Evolutionary conservation across 2,329 filamentous ascomycete species (phyloP).

Genomic region (Aureobasidium sp.): DNA sequence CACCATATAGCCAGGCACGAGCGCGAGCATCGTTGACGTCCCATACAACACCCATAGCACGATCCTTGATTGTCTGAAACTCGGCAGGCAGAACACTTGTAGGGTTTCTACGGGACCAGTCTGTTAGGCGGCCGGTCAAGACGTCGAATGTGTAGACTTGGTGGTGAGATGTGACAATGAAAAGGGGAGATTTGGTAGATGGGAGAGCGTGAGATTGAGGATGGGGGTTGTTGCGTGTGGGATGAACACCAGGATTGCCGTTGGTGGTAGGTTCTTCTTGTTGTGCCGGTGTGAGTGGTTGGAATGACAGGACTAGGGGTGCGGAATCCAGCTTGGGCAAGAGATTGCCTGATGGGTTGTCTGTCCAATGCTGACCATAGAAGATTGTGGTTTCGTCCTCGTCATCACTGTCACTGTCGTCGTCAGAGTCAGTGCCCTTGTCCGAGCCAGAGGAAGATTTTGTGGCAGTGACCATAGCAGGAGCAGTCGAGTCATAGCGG

Average conservation of each 20-base stretch:
- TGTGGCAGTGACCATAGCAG: constrained; percentile 32
- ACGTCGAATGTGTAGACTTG: constrained; percentile 75
- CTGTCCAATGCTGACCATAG: constrained; percentile 63
- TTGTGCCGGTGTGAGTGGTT: constrained; percentile 26
- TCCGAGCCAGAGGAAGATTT: constrained; percentile 25
- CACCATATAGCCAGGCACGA: constrained; percentile 81
- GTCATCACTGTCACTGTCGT: constrained; percentile 37
- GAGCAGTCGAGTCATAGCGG: constrained; percentile 43
- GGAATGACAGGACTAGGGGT: constrained; percentile 42
- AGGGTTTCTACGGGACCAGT: constrained; percentile 82
- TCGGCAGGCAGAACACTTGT: constrained; percentile 65
- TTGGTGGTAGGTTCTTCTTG: constrained; percentile 25
- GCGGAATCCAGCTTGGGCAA: constrained; percentile 40
- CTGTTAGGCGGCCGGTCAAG: constrained; percentile 65
- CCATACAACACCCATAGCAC: constrained; percentile 81
- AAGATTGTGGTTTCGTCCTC: constrained; percentile 44
- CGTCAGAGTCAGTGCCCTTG: constrained; percentile 26
- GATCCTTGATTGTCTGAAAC: constrained; percentile 68
- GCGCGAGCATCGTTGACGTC: constrained; percentile 50
- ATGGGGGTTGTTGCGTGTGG: constrained; percentile 45
- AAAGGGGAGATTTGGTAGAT: constrained; percentile 46
- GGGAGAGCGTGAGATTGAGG: constrained; percentile 52
- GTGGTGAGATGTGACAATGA: constrained; percentile 57
- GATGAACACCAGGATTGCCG: constrained; percentile 43
- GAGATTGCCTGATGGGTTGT: constrained; percentile 54